These are phyloP conservation scores for Penicillium sp. DNA, from an alignment of 2,329 filamentous ascomycete genomes.

Conservation along the genomic window DNA sequence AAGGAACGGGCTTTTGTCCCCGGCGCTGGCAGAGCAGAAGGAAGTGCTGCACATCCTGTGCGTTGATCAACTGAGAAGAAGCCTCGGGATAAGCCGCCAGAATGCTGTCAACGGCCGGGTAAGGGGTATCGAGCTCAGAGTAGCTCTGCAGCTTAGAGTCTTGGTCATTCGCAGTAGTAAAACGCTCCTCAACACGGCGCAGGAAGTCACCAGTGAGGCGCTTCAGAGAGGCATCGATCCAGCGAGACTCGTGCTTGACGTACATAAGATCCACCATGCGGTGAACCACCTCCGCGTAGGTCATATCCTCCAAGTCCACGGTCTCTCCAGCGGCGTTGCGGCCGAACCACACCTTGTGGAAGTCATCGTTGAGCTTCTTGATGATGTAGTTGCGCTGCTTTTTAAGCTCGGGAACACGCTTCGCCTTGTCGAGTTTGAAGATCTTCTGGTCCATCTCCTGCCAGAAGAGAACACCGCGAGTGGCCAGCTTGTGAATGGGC, in stretches of 20 bases:
- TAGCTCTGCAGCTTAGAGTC: slow-evolving; percentile 86
- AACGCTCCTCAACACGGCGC: slow-evolving; percentile 92
- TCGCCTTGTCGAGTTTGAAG: slow-evolving; percentile 92
- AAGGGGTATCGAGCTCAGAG: slow-evolving; percentile 79
- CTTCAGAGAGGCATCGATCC: slow-evolving; percentile 82
- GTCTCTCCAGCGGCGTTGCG: slow-evolving; percentile 74
- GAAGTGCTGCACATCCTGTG: slow-evolving; percentile 97
- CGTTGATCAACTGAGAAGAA: slow-evolving; percentile 88
- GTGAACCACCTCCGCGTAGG: slow-evolving; percentile 79
- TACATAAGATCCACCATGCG: slow-evolving; percentile 88
- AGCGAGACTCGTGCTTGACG: slow-evolving; percentile 81
- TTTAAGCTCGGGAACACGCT: slow-evolving; percentile 79
- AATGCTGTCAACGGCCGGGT: slow-evolving; percentile 70
- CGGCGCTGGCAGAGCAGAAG: slow-evolving; percentile 84
- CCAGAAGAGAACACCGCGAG: slow-evolving; percentile 94
- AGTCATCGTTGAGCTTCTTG: slow-evolving; percentile 91
- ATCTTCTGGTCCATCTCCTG: slow-evolving; percentile 99
- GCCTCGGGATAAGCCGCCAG: slow-evolving; percentile 80
- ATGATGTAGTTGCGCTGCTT: slow-evolving; percentile 89
- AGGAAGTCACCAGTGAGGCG: slow-evolving; percentile 92
- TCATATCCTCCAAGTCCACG: slow-evolving; percentile 92
- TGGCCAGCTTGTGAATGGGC: slow-evolving; percentile 97
- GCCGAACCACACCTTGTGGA: slow-evolving; percentile 96
- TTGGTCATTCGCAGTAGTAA: slow-evolving; percentile 67
- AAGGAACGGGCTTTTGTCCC: slow-evolving; percentile 92